Conservation (phyloP, 2,329 filamentous ascomycete species). For the Aspergillus pseudoviridinutans region DNA sequence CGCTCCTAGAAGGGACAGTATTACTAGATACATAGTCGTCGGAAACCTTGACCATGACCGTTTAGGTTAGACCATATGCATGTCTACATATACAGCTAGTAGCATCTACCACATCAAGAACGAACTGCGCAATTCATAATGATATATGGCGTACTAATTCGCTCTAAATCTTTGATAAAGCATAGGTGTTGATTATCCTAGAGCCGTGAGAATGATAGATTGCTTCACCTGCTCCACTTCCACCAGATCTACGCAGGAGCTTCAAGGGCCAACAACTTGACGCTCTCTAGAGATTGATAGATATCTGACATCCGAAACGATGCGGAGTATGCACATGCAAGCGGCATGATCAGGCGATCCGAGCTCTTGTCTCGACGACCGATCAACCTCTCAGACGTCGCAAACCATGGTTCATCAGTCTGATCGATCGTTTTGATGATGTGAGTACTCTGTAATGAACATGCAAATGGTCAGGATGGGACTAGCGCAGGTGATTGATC, state of each 20-base stretch:
- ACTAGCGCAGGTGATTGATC: background rate
- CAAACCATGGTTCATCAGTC: background rate
- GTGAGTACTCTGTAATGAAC: background rate
- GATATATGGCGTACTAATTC: no score
- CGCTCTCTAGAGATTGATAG: background rate
- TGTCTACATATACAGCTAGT: background rate
- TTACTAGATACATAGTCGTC: no score
- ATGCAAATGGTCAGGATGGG: background rate
- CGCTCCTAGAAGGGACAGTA: no score
- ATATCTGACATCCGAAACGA: background rate
- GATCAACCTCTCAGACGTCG: background rate
- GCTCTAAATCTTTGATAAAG: no score
- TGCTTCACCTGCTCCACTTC: no score
- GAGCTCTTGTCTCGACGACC: background rate
- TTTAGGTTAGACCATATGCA: background rate
- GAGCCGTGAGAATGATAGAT: no score
- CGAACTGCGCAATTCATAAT: no score
- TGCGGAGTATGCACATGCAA: constrained; percentile 4
- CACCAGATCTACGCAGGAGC: no score
- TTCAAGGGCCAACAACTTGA: no score
- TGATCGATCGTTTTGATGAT: constrained; percentile 2
- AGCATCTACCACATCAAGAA: no score
- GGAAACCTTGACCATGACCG: background rate
- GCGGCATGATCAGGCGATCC: constrained; percentile 3
- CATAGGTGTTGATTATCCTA: no score